These are phyloP conservation scores for Ceraceosorus guamensis DNA, from an alignment of 1,284 basidiomycete species.

Conservation along the genomic window DNA sequence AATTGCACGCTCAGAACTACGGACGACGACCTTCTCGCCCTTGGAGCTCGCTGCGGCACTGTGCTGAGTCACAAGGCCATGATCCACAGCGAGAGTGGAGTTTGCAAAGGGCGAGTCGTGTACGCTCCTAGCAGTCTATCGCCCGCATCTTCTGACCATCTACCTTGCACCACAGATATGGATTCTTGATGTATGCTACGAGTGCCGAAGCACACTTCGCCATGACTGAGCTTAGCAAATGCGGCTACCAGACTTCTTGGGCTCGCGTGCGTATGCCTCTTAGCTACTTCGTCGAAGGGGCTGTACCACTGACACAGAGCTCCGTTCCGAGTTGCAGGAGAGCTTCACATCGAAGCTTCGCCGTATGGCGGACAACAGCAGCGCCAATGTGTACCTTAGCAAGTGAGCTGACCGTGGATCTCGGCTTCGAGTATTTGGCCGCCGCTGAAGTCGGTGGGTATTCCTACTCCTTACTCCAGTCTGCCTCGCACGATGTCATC, in stretches of 20 bases:
- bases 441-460: neutral
- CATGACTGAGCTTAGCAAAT: constrained; percentile 22
- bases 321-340: constrained; percentile 12
- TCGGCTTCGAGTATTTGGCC: neutral
- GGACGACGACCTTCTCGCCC: constrained; percentile 25
- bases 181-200: constrained; percentile 34
- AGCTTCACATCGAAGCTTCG: constrained; percentile 31
- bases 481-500: constrained; percentile 1
- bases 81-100: constrained; percentile 30
- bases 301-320: too few relatives aligned
- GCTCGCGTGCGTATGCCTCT: constrained; percentile 19
- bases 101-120: constrained; percentile 41
- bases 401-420: constrained; percentile 12
- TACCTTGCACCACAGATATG: constrained; percentile 15
- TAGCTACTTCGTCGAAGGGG: neutral
- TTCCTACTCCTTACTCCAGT: too few relatives aligned
- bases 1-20: constrained; percentile 17
- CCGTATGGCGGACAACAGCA: constrained; percentile 24
- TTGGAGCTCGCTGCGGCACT: constrained; percentile 32
- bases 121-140: neutral
- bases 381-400: constrained; percentile 38
- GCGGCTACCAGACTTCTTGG: constrained; percentile 27
- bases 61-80: constrained; percentile 43
- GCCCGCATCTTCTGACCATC: too few relatives aligned
- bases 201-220: constrained; percentile 27